Percentiles rank a stretch among this genome's conserved stretches.
These are phyloP conservation scores for Boletus fagicola DNA, from an alignment of 768 basidiomycete species.

Conservation along the genomic window DNA sequence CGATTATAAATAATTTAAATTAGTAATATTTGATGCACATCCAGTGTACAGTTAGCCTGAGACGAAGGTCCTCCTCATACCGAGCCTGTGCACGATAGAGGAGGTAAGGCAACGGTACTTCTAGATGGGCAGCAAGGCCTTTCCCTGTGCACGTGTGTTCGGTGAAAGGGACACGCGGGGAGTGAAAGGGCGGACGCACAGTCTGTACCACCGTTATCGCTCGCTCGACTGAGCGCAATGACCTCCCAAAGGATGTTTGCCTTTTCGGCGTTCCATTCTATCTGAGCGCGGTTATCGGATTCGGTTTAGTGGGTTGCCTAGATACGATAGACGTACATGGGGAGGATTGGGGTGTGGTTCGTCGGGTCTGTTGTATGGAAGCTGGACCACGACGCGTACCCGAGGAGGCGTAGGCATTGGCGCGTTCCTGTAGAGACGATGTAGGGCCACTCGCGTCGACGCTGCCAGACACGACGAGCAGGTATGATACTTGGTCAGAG, in stretches of 20 bases:
- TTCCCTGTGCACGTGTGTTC: slow-evolving; percentile 56
- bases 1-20: no score
- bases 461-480: background rate
- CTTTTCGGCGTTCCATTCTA: slow-evolving; percentile 84
- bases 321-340: slow-evolving; percentile 45
- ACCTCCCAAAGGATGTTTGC: slow-evolving; percentile 86
- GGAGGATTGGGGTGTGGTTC: slow-evolving; percentile 65
- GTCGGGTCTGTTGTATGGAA: slow-evolving; percentile 78
- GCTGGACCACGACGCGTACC: slow-evolving; percentile 72
- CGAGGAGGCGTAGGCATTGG: slow-evolving; percentile 31
- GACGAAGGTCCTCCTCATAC: slow-evolving; percentile 81
- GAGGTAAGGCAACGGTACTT: slow-evolving; percentile 81
- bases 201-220: slow-evolving; percentile 72
- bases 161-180: background rate
- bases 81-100: slow-evolving; percentile 81
- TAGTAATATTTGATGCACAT: no score
- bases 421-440: background rate
- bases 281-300: slow-evolving; percentile 41
- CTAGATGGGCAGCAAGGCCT: slow-evolving; percentile 72
- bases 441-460: background rate
- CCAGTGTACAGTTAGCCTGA: no score
- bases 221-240: slow-evolving; percentile 72
- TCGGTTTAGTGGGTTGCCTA: slow-evolving; percentile 6
- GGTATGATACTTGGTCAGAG: background rate
- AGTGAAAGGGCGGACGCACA: slow-evolving; percentile 48